Evolutionary conservation across 192 early-diverging fungal genomes (phyloP), one percentile per base, ranked within the genome.

Genomic region (Umbelopsis sp.): DNA sequence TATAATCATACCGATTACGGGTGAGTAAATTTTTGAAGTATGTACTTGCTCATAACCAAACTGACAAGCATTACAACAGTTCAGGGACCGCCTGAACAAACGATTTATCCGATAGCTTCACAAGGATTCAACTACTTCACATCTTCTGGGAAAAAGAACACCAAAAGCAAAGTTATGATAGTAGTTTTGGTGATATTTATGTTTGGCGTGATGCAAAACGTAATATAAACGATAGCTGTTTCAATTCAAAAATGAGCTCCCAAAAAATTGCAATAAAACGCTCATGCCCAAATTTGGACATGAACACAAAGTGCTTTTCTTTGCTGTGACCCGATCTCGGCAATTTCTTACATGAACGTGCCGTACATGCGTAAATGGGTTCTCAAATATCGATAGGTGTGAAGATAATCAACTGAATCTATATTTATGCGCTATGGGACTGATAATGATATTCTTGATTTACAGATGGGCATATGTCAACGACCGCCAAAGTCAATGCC

Each of bases 261-360:
- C 10, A 62, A 34, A 62, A 62, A 62, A 29, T 62, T 29, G 56
- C 52, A 62, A 62, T 62, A 32, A 34, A 62, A 9, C 47, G 20
- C 47, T 49, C 5, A 17, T 32, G 8, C 6, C 56, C 31, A 34
- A 17, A 36, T 34, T 34, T 62, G 29, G 56, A 34, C 31, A 62
- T 62, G 17, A 34, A 17, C 26, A 14, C 56, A 62, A 62, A 22
- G 24, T 62, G 26, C 38, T 41, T 62, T 62, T 29, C 56, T 62
- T 32, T 29, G 56, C 31, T 62, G 56, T 62, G 56, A 62, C 56
- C 56, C 31, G 56, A 62, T 62, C 56, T 62, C 56, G 56, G 56
- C 56, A 62, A 62, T 62, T 62, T 62, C 29, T 62, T 62, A 31
- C 26, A 62, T 62, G 56, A 62, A 20, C 17, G 26, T 14, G 26